Percentiles rank a stretch among this genome's conserved stretches.
Conservation (phyloP, 768 basidiomycete species). For the Sarcomyxa edulis region DNA sequence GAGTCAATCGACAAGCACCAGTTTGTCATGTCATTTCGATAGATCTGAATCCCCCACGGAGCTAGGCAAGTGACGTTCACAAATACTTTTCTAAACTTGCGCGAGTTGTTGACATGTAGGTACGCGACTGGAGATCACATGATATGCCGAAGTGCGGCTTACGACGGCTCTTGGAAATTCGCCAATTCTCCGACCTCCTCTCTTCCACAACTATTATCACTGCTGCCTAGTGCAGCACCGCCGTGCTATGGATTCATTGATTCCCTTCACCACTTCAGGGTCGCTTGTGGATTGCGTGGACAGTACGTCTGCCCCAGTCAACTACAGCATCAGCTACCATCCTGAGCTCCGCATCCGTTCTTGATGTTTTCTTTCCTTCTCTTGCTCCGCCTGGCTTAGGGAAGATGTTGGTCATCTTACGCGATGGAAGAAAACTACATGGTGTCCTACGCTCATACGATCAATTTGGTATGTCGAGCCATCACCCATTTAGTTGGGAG, state of each 20-base stretch:
- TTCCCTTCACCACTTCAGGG: conserved; percentile 98
- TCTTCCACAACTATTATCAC: no score
- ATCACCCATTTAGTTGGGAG: background rate
- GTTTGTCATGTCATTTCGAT: no score
- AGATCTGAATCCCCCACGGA: no score
- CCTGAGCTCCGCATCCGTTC: conserved; percentile 34
- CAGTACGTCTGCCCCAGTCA: conserved; percentile 82
- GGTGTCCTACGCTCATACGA: conserved; percentile 97
- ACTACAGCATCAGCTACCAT: conserved; percentile 40
- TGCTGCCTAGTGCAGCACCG: conserved; percentile 1
- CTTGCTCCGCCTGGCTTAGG: conserved; percentile 48
- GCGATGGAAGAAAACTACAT: conserved; percentile 94
- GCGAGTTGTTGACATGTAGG: no score
- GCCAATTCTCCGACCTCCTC: no score
- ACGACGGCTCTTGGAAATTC: no score
- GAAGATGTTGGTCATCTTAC: conserved; percentile 96
- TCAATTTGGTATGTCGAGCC: conserved; percentile 78
- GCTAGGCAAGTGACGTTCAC: no score
- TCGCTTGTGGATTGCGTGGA: conserved; percentile 99
- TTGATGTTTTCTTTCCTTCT: conserved; percentile 16
- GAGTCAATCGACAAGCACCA: no score
- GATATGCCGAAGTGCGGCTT: no score
- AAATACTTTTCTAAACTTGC: no score
- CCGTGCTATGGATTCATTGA: conserved; percentile 82
- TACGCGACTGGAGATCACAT: no score